Percentiles rank a stretch among this genome's conserved stretches.
These are phyloP conservation scores for Cordyceps farinosa DNA, from an alignment of 2,329 filamentous ascomycete species.

Conservation along the genomic window DNA sequence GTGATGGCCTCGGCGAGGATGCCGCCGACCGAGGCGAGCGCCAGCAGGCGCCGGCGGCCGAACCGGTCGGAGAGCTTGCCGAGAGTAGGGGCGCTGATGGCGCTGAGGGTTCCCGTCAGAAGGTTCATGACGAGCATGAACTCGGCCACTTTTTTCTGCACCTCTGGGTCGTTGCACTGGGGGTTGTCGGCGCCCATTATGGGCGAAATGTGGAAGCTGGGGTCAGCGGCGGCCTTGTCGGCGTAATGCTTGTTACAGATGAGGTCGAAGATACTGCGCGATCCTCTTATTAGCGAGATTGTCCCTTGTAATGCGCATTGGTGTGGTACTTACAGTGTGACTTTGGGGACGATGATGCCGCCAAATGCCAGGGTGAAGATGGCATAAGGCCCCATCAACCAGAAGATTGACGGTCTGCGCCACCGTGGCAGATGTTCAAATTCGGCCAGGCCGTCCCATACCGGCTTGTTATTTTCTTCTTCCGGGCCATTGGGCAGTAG, in stretches of 20 bases:
- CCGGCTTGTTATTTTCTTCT: constrained; percentile 21
- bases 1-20: constrained; percentile 72
- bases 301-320: background rate
- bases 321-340: constrained; percentile 61
- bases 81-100: constrained; percentile 75
- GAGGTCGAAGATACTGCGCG: constrained; percentile 64
- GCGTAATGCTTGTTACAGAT: constrained; percentile 81
- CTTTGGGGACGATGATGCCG: constrained; percentile 76
- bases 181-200: constrained; percentile 66
- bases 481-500: constrained; percentile 31
- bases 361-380: constrained; percentile 84
- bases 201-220: constrained; percentile 57
- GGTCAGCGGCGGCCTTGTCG: constrained; percentile 58
- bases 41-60: constrained; percentile 72
- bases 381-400: constrained; percentile 76
- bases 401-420: constrained; percentile 66
- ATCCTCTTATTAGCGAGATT: background rate
- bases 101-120: constrained; percentile 71
- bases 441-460: constrained; percentile 52
- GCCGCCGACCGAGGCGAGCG: constrained; percentile 69
- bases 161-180: constrained; percentile 75
- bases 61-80: constrained; percentile 84
- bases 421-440: constrained; percentile 61
- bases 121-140: constrained; percentile 77
- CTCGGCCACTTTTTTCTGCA: constrained; percentile 71